phyloP scores from a whole-genome alignment of 164 flowering plant species.

The Magnolia officinalis region DNA sequence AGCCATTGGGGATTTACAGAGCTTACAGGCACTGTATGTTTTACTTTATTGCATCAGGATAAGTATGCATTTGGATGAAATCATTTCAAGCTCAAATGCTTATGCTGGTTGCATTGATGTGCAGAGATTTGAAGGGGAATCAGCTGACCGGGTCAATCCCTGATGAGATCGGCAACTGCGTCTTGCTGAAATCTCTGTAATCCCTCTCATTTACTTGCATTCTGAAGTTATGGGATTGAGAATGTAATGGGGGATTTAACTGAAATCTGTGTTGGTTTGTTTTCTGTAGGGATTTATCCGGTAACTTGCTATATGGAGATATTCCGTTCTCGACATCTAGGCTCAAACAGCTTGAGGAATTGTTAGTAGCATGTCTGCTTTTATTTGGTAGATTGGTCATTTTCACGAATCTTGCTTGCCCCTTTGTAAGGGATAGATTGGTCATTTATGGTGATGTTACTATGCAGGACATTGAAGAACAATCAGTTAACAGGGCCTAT shows the following conservation, averaged over 20 bases:
- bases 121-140: constrained; percentile 85
- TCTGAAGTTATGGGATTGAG: background rate
- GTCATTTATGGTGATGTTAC: background rate
- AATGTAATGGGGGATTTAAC: background rate
- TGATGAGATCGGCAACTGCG: constrained; percentile 87
- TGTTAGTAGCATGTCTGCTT: constrained; percentile 42
- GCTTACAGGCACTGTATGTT: constrained; percentile 58
- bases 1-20: constrained; percentile 66
- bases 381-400: background rate
- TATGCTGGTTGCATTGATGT: background rate
- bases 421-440: too few relatives aligned
- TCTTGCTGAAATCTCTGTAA: constrained; percentile 50
- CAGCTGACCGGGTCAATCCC: constrained; percentile 84
- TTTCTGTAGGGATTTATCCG: constrained; percentile 66
- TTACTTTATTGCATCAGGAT: background rate
- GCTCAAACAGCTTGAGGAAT: constrained; percentile 68
- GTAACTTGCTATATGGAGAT: constrained; percentile 68
- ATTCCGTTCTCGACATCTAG: constrained; percentile 81
- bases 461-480: constrained; percentile 67
- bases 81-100: background rate
- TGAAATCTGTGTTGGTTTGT: background rate
- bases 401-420: background rate
- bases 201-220: background rate
- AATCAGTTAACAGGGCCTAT: constrained; percentile 86
- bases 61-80: background rate